Percentiles rank a stretch among this genome's conserved stretches.
These are phyloP conservation scores for Pochonia chlamydosporia DNA, from an alignment of 2,329 filamentous ascomycete species.

Conservation along the genomic window DNA sequence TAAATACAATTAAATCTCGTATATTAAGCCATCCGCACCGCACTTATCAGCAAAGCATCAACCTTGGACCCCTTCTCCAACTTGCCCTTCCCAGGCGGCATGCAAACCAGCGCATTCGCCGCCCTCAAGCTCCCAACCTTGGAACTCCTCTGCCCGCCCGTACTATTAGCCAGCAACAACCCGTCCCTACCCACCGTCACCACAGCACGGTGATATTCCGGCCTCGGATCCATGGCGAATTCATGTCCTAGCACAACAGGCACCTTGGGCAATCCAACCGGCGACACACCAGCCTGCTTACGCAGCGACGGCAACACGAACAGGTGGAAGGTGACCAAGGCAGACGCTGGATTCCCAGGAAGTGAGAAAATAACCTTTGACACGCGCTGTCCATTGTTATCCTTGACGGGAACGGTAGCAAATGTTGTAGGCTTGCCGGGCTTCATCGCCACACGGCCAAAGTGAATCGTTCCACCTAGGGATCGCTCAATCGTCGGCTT, in stretches of 20 bases:
- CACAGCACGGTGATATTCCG: constrained; percentile 86
- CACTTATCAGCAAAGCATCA: constrained; percentile 74
- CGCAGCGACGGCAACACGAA: constrained; percentile 89
- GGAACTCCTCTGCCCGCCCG: constrained; percentile 85
- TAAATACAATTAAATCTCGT: neutral
- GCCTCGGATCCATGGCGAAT: constrained; percentile 68
- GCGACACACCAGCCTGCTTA: constrained; percentile 62
- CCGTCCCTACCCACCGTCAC: constrained; percentile 64
- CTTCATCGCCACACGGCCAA: constrained; percentile 95
- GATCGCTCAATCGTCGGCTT: constrained; percentile 92
- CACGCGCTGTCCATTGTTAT: constrained; percentile 50
- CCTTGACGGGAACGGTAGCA: constrained; percentile 71
- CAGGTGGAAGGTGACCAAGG: constrained; percentile 86
- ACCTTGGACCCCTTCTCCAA: constrained; percentile 64
- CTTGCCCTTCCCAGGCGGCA: constrained; percentile 60
- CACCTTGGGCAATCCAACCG: constrained; percentile 65
- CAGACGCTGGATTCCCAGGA: constrained; percentile 89
- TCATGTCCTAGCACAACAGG: constrained; percentile 67
- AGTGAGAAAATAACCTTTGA: constrained; percentile 78
- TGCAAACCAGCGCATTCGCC: constrained; percentile 79
- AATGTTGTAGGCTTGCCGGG: constrained; percentile 97
- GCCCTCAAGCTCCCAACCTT: constrained; percentile 81
- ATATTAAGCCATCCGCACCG: constrained; percentile 21
- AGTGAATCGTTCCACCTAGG: constrained; percentile 89
- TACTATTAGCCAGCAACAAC: constrained; percentile 67